Base-by-base conservation (phyloP, 129 eudicot genomes). In the Arctium minus region DNA sequence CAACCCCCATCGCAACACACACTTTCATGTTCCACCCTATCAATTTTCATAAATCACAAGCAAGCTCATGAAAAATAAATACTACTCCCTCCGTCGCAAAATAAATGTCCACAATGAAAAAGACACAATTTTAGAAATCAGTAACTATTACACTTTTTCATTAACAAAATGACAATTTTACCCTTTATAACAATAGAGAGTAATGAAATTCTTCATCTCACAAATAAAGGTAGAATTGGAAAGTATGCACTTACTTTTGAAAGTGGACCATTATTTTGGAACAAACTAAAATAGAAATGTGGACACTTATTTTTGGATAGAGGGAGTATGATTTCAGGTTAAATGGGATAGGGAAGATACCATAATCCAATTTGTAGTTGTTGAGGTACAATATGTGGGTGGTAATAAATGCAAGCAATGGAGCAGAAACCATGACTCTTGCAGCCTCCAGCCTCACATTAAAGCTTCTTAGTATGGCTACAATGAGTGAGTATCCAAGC, bases 11-110 rank as follows among this genome's bases (percentile, higher is more conserved):
- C 27, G 85, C 80, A 31, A 93, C 87, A 72, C 99, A 91, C 42
- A 95, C 99, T 85, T 85, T 88, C 94, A 91, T 95, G 86, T 95
- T 95, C 97, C 97, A 93, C 74, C 96, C 99, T 95, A 88, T 39
- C 82, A 75, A 80, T 37, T 74, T 84, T 78, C 40, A 72, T 48
- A 17, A n/a, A 75, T 40, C 56, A 70, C 36, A 82, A 12, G 38
- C 64, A 73, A 79, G 78, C 38, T 73, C 35, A 50, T 48, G 56
- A 29, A 72, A 35, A 48, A 33, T 50, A 11, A 50, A 48, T n/a
- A 48, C 4, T 48, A 48, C 62, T 48, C 62, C 5, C 13, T 48
- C n/a, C n/a, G 5, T 12, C n/a, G 2, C n/a, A 48, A 48, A 48
- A 48, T 2, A 2, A 50, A 50, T 50, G 62, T 50, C 62, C n/a